Evolutionary conservation across 225 moss, liverwort and hornwort genomes (phyloP).

Genomic region (Sphagnum contortum): DNA sequence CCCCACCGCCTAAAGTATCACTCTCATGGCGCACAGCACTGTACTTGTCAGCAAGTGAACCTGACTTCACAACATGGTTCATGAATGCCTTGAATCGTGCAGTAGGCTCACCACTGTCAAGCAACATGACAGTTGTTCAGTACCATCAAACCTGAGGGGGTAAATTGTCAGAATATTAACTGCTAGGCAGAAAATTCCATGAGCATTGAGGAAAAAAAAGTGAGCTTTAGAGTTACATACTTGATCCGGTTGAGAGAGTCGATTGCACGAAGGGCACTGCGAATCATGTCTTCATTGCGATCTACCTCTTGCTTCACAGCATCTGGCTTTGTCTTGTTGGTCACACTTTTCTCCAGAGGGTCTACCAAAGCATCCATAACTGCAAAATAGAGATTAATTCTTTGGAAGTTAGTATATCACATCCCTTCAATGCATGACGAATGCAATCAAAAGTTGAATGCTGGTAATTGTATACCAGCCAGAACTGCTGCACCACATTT

Average conservation of each 20-base stretch:
- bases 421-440: no score
- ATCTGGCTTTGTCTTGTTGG: slow-evolving; percentile 97
- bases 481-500: slow-evolving; percentile 95
- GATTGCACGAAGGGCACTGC: slow-evolving; percentile 91
- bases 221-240: slow-evolving; percentile 13
- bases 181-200: not conserved
- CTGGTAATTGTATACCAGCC: slow-evolving; percentile 38
- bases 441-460: not conserved
- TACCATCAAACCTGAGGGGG: no score
- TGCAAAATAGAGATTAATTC: slow-evolving; percentile 10
- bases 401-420: no score
- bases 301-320: slow-evolving; percentile 99
- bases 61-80: slow-evolving; percentile 94
- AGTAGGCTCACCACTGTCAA: slow-evolving; percentile 96
- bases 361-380: slow-evolving; percentile 94
- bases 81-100: slow-evolving; percentile 96
- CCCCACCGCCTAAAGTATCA: slow-evolving; percentile 79
- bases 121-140: not conserved
- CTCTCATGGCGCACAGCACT: slow-evolving; percentile 99
- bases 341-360: slow-evolving; percentile 88
- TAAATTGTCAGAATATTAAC: not conserved
- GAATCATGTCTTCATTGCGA: slow-evolving; percentile 99
- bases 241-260: slow-evolving; percentile 94
- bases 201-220: not conserved
- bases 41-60: slow-evolving; percentile 92